These are phyloP conservation scores for Globisporangium ultimum DNA, from an alignment of 352 stramenopile species.

Conservation along the genomic window DNA sequence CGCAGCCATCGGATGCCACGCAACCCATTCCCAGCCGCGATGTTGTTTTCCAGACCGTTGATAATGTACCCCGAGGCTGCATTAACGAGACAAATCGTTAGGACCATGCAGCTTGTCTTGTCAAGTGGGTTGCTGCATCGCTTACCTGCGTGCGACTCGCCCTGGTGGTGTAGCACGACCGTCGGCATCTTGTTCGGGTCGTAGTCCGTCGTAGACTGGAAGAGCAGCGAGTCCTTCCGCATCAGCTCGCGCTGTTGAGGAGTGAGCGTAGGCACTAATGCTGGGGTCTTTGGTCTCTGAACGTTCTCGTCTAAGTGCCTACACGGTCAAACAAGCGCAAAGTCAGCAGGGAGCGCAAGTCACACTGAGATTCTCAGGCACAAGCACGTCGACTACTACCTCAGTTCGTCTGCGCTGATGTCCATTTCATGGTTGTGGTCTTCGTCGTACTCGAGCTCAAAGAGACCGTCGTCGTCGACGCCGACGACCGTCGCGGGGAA, in stretches of 20 bases:
- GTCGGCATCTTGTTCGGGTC: slow-evolving; percentile 69
- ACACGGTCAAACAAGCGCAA: background rate
- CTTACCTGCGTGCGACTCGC: slow-evolving; percentile 58
- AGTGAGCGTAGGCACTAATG: slow-evolving; percentile 4
- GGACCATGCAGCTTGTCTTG: background rate
- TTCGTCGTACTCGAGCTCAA: slow-evolving; percentile 79
- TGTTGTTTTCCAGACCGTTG: slow-evolving; percentile 82
- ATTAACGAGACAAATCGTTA: background rate
- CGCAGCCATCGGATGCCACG: slow-evolving; percentile 78
- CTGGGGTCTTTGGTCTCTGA: background rate
- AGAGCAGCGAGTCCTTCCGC: slow-evolving; percentile 52
- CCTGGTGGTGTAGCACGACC: slow-evolving; percentile 72
- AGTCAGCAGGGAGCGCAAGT: background rate
- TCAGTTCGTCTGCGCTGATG: slow-evolving; percentile 48
- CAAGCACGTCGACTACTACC: slow-evolving; percentile 12
- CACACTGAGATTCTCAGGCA: background rate
- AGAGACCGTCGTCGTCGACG: slow-evolving; percentile 43
- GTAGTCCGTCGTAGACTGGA: slow-evolving; percentile 52
- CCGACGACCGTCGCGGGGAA: slow-evolving; percentile 65
- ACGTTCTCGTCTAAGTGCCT: slow-evolving; percentile 20
- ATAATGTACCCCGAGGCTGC: slow-evolving; percentile 74
- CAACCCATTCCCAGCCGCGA: slow-evolving; percentile 72
- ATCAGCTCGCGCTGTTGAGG: slow-evolving; percentile 36
- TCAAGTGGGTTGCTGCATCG: too few relatives aligned
- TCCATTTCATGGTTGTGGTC: slow-evolving; percentile 70